Evolutionary conservation across 345 rosid genomes (phyloP).

Genomic region (Eucalyptus leucophloia): DNA sequence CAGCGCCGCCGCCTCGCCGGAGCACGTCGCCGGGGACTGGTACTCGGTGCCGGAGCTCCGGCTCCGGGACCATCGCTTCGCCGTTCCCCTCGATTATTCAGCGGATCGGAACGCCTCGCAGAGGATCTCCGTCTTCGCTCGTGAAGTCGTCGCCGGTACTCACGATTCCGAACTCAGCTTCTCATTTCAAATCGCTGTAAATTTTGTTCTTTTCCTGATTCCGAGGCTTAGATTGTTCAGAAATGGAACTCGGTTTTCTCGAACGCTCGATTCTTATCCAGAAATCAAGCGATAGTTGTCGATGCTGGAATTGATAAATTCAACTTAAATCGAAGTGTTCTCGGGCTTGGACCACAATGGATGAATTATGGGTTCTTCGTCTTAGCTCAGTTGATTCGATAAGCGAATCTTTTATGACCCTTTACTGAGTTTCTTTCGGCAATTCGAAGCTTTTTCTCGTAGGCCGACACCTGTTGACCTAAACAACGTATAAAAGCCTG

Average conservation of each 20-base stretch:
- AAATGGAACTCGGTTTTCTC: neutral
- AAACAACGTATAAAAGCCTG: neutral
- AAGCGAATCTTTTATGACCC: neutral
- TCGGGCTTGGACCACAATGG: neutral
- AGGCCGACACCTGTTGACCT: neutral
- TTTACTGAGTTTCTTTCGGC: neutral
- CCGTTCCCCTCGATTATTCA: constrained; percentile 72
- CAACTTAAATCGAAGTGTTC: neutral
- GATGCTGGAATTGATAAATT: neutral
- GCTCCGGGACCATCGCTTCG: constrained; percentile 70
- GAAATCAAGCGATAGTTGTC: neutral
- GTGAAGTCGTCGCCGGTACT: constrained; percentile 78
- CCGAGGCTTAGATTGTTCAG: neutral
- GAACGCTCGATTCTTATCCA: neutral
- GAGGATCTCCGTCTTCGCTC: constrained; percentile 62
- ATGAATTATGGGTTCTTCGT: neutral
- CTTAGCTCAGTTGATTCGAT: neutral
- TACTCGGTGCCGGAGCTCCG: constrained; percentile 76
- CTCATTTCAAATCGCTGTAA: neutral
- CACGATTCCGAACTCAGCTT: neutral
- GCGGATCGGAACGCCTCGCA: constrained; percentile 12
- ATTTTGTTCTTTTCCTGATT: neutral
- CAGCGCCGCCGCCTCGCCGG: neutral
- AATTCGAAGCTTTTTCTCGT: neutral
- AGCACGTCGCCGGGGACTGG: constrained; percentile 54